Evolutionary conservation across 2,329 filamentous ascomycete species (phyloP).

Genomic region (Neoscytalidium dimidiatum): DNA sequence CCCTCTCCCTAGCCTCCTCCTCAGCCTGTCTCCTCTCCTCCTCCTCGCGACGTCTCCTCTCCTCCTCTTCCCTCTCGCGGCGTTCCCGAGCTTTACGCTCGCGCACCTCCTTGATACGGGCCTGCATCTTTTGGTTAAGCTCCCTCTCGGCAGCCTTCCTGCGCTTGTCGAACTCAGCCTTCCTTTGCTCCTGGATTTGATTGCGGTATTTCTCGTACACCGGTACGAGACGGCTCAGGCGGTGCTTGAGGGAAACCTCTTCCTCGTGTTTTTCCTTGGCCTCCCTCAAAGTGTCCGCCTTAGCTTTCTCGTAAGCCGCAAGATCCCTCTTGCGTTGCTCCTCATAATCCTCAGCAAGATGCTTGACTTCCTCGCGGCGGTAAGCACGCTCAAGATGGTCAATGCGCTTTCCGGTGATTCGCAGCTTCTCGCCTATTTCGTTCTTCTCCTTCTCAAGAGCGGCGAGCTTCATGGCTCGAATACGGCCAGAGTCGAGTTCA

Average conservation of each 20-base stretch:
- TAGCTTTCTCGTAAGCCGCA: conserved; percentile 77
- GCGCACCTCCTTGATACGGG: conserved; percentile 83
- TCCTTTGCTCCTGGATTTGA: conserved; percentile 80
- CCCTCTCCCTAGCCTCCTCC: conserved; percentile 79
- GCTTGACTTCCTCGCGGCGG: conserved; percentile 93
- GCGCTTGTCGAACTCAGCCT: conserved; percentile 94
- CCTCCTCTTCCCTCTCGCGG: conserved; percentile 80
- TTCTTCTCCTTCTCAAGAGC: conserved; percentile 99
- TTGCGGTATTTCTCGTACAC: conserved; percentile 81
- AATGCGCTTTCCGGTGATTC: conserved; percentile 90
- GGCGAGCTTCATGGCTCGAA: conserved; percentile 91
- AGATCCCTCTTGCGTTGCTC: conserved; percentile 77
- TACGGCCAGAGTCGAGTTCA: conserved; percentile 58
- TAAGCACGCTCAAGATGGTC: conserved; percentile 97
- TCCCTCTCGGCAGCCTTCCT: conserved; percentile 90
- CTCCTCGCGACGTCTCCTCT: conserved; percentile 76
- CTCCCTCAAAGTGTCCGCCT: conserved; percentile 75
- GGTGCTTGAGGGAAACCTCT: conserved; percentile 90
- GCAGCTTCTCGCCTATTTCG: conserved; percentile 85
- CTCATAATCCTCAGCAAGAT: conserved; percentile 82
- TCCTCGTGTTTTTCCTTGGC: conserved; percentile 87
- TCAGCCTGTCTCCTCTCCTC: conserved; percentile 80
- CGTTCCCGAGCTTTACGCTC: conserved; percentile 82
- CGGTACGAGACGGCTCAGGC: conserved; percentile 81
- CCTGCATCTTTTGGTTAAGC: conserved; percentile 85